Percentiles rank a stretch among this genome's conserved stretches.
These are phyloP conservation scores for Pseudocercospora crystallina DNA, from an alignment of 2,329 filamentous ascomycete species.

Conservation along the genomic window DNA sequence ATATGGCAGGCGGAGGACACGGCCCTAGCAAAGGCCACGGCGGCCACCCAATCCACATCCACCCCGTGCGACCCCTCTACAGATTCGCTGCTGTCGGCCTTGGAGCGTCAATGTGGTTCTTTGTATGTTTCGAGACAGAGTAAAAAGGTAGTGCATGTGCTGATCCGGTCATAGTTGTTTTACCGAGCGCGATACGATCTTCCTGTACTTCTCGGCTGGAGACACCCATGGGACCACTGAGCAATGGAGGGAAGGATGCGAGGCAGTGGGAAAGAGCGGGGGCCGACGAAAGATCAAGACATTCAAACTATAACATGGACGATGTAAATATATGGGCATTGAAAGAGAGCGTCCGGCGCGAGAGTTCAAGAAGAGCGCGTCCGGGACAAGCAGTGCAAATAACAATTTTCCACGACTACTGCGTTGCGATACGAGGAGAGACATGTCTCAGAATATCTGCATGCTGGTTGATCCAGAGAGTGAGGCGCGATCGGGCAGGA, in stretches of 20 bases:
- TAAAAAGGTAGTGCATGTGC: neutral
- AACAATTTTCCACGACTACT: too few species aligned
- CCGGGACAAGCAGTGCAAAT: too few species aligned
- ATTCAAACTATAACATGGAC: neutral
- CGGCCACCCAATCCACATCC: slow-evolving; percentile 58
- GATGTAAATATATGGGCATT: neutral
- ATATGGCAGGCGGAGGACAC: slow-evolving; percentile 24
- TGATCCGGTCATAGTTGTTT: slow-evolving; percentile 65
- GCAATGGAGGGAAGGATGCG: neutral
- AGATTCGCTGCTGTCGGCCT: slow-evolving; percentile 82
- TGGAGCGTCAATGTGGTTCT: slow-evolving; percentile 99
- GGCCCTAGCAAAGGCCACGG: slow-evolving; percentile 39
- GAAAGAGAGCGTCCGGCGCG: neutral
- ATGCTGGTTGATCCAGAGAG: too few species aligned
- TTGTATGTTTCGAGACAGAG: slow-evolving; percentile 53
- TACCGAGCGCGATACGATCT: slow-evolving; percentile 97
- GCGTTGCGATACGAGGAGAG: too few species aligned
- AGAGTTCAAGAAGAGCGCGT: neutral
- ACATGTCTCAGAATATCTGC: too few species aligned
- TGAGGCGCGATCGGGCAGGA: too few species aligned
- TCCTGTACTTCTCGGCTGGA: slow-evolving; percentile 85
- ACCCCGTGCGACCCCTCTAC: slow-evolving; percentile 69
- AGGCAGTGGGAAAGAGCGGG: neutral
- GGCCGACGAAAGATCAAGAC: neutral
- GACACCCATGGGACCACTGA: slow-evolving; percentile 95